Conservation (phyloP, 1,284 basidiomycete species). For the Cryptococcus wingfieldii region DNA sequence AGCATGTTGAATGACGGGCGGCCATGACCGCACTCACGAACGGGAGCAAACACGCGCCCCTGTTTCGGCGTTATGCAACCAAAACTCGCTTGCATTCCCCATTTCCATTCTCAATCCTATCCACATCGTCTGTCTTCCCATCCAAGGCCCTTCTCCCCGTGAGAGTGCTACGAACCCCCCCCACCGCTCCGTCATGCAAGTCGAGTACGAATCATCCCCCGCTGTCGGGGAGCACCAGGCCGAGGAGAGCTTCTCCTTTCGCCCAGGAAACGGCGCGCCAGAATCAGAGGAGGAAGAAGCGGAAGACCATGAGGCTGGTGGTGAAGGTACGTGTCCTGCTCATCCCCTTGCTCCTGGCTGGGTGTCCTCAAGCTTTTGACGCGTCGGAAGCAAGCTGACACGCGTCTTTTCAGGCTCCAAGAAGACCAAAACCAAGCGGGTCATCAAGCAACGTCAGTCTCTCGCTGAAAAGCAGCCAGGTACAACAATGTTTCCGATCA, state of each 20-base stretch:
- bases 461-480: slow-evolving; percentile 43
- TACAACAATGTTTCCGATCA: slow-evolving; percentile 46
- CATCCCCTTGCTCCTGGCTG: background rate
- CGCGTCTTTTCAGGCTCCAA: background rate
- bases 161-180: background rate
- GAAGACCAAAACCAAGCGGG: slow-evolving; percentile 28
- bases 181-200: slow-evolving; percentile 14
- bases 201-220: slow-evolving; percentile 22
- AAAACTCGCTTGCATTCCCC: no score
- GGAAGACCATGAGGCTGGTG: slow-evolving; percentile 10
- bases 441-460: slow-evolving; percentile 42
- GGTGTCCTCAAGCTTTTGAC: background rate
- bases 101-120: no score
- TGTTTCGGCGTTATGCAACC: no score
- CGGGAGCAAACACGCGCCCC: no score
- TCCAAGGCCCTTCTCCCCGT: no score
- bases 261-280: slow-evolving; percentile 5
- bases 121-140: no score
- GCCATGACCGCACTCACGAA: no score
- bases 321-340: background rate
- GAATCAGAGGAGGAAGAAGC: slow-evolving; percentile 13
- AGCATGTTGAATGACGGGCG: no score
- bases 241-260: slow-evolving; percentile 5
- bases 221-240: background rate
- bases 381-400: background rate